These are phyloP conservation scores for Globisporangium acanthophoron DNA, from an alignment of 352 stramenopile species.

Conservation along the genomic window DNA sequence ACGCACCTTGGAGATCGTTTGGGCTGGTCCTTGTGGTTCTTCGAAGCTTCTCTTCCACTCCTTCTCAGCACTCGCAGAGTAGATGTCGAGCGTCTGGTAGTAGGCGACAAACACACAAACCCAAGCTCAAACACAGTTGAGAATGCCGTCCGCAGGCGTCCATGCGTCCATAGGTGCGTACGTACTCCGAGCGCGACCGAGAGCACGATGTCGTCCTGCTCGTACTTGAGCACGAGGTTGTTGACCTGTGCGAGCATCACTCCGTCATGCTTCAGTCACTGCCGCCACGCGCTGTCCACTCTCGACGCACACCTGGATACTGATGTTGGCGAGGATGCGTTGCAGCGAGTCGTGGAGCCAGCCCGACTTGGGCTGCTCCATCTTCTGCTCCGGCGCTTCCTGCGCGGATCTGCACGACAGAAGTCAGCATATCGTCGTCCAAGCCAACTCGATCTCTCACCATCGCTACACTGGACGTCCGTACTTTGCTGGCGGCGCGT, in stretches of 20 bases:
- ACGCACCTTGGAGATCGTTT: slow-evolving; percentile 53
- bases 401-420: slow-evolving; percentile 1
- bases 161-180: background rate
- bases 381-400: slow-evolving; percentile 26
- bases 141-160: too few relatives aligned
- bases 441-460: background rate
- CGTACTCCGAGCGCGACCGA: slow-evolving; percentile 75
- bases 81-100: slow-evolving; percentile 47
- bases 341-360: slow-evolving; percentile 78
- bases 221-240: slow-evolving; percentile 87
- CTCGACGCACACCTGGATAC: slow-evolving; percentile 37
- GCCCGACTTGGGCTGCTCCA: slow-evolving; percentile 75
- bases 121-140: too few relatives aligned
- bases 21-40: slow-evolving; percentile 38
- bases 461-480: too few relatives aligned
- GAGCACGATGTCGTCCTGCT: slow-evolving; percentile 83
- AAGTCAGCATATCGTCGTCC: background rate
- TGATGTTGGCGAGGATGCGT: slow-evolving; percentile 80
- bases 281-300: background rate
- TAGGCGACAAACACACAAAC: background rate
- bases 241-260: slow-evolving; percentile 39
- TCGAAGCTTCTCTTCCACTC: slow-evolving; percentile 63
- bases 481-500: slow-evolving; percentile 2
- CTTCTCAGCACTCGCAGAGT: slow-evolving; percentile 57
- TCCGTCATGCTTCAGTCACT: background rate